Conservation (phyloP, 2,329 filamentous ascomycete genomes). For the Diaporthe ilicicola region DNA sequence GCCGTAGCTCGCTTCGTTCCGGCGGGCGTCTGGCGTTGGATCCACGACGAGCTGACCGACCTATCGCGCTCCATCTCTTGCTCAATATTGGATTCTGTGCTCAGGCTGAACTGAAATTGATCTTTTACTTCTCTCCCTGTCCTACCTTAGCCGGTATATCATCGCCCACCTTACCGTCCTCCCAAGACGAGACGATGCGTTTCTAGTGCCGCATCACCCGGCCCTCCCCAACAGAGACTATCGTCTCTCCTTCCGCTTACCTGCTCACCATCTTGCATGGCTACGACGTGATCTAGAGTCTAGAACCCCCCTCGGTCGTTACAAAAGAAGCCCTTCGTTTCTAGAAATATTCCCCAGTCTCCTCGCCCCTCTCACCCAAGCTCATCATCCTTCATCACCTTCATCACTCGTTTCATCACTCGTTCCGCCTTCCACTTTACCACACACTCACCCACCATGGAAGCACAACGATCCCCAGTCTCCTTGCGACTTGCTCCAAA, state of each 20-base stretch:
- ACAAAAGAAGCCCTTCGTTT: conserved; percentile 30
- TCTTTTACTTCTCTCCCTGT: conserved; percentile 14
- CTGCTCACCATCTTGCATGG: conserved; percentile 9
- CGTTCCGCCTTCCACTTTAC: not conserved
- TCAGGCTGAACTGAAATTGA: conserved; percentile 28
- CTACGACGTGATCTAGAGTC: conserved; percentile 17
- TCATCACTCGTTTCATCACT: not conserved
- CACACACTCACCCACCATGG: conserved; percentile 1
- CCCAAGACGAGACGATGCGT: conserved; percentile 26
- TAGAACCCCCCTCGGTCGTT: conserved; percentile 24
- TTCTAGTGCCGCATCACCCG: conserved; percentile 27
- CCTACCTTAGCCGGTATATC: conserved; percentile 27
- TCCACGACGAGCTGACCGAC: conserved; percentile 28
- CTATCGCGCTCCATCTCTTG: conserved; percentile 10
- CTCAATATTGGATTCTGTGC: conserved; percentile 18
- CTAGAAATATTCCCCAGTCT: not conserved
- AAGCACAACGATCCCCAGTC: not conserved
- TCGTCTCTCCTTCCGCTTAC: conserved; percentile 27
- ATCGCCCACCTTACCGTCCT: not conserved
- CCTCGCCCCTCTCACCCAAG: not conserved
- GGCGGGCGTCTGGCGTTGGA: conserved; percentile 12
- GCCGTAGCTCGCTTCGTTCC: conserved; percentile 31
- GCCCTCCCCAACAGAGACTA: conserved; percentile 27
- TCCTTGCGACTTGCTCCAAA: not conserved
- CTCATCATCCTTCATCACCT: not conserved